Evolutionary conservation across 495 filamentous ascomycete species (phyloP).

Genomic region (Talaromyces trachyspermus): DNA sequence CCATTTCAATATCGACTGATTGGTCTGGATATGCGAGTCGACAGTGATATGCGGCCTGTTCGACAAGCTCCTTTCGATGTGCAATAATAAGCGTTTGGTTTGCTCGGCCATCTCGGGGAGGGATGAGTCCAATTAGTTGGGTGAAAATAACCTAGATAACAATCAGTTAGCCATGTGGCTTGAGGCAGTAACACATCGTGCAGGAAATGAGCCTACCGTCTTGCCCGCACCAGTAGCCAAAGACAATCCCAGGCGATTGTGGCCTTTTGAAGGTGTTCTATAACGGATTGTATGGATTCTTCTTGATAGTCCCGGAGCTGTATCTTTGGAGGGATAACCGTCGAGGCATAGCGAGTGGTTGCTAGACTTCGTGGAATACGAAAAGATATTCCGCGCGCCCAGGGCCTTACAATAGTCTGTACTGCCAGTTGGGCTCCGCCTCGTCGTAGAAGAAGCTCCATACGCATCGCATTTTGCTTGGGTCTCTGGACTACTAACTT

Average conservation of each 20-base stretch:
- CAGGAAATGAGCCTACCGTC: constrained; percentile 49
- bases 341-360: neutral
- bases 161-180: neutral
- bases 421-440: constrained; percentile 9
- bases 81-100: constrained; percentile 84
- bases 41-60: constrained; percentile 87
- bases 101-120: constrained; percentile 45
- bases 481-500: neutral
- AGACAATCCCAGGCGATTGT: constrained; percentile 79
- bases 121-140: constrained; percentile 77
- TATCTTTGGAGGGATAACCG: constrained; percentile 26
- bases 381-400: neutral
- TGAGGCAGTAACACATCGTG: neutral
- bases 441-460: constrained; percentile 27
- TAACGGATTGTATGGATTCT: constrained; percentile 82
- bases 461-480: constrained; percentile 9
- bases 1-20: constrained; percentile 86
- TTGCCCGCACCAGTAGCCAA: constrained; percentile 91
- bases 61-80: constrained; percentile 89
- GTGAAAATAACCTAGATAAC: constrained; percentile 79
- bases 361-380: neutral
- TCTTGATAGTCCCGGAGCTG: constrained; percentile 72
- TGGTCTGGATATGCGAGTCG: constrained; percentile 68
- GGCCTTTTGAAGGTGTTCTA: constrained; percentile 59
- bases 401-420: neutral